phyloP scores from a whole-genome alignment of 139 green algal species.

The Bryopsis sp. region DNA sequence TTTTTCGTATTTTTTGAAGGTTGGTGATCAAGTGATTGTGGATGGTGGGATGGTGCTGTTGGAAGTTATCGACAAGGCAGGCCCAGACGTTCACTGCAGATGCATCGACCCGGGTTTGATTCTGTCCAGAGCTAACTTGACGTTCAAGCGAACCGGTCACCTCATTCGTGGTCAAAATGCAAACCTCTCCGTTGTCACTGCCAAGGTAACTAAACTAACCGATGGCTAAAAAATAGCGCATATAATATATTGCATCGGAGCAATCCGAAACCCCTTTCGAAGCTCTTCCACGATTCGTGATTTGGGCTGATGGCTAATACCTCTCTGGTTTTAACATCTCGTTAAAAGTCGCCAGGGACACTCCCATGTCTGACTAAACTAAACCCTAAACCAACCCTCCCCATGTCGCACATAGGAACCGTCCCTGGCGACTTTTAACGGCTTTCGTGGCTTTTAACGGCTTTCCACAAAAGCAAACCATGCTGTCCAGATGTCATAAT shows the following conservation, averaged over 20 bases:
- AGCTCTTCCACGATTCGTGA: no score
- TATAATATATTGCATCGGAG: no score
- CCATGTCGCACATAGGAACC: no score
- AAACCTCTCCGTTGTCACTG: constrained; percentile 64
- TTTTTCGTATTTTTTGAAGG: constrained; percentile 22
- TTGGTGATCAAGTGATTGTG: constrained; percentile 69
- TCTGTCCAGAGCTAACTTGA: constrained; percentile 70
- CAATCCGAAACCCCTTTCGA: no score
- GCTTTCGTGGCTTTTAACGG: no score
- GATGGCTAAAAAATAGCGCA: no score
- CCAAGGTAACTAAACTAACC: constrained; percentile 41
- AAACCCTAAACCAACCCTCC: no score
- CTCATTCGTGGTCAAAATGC: constrained; percentile 59
- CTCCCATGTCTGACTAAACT: no score
- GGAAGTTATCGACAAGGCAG: constrained; percentile 54
- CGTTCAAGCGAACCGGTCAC: constrained; percentile 45
- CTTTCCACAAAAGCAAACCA: constrained; percentile 4
- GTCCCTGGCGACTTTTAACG: no score
- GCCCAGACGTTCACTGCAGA: constrained; percentile 52
- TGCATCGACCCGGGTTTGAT: constrained; percentile 71
- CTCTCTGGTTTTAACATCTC: no score
- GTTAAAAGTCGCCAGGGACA: no score
- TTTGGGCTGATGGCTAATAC: no score
- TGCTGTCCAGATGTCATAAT: neutral
- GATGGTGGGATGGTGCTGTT: constrained; percentile 84